phyloP scores from a whole-genome alignment of 225 moss, liverwort and hornwort species.

The Sphagnum contortum region DNA sequence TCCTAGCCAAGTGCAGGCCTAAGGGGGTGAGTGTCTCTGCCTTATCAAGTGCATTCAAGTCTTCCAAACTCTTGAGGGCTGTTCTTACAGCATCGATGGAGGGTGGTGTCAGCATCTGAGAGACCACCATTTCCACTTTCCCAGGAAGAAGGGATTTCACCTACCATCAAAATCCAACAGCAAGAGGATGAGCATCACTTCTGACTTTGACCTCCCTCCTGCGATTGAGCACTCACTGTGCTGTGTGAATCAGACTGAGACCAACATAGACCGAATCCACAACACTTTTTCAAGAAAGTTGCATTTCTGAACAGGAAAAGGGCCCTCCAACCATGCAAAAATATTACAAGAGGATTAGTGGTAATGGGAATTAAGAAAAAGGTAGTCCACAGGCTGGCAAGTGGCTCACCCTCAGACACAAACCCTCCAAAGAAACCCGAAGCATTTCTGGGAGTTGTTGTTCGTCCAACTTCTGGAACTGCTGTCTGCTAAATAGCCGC shows the following conservation, averaged over 20 bases:
- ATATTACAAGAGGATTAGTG: too few relatives aligned
- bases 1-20: conserved; percentile 63
- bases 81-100: conserved; percentile 40
- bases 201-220: too few relatives aligned
- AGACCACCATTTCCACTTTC: conserved; percentile 44
- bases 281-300: too few relatives aligned
- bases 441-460: conserved; percentile 78
- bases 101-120: conserved; percentile 61
- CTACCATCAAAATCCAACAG: conserved; percentile 14
- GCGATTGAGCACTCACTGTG: too few relatives aligned
- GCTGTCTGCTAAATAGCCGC: conserved; percentile 63
- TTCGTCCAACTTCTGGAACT: conserved; percentile 60
- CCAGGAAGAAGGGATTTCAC: conserved; percentile 58
- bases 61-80: conserved; percentile 59
- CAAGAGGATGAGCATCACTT: too few relatives aligned
- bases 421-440: conserved; percentile 66
- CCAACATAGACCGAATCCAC: too few relatives aligned
- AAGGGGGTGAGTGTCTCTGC: conserved; percentile 55
- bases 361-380: too few relatives aligned
- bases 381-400: not conserved
- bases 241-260: too few relatives aligned
- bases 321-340: too few relatives aligned
- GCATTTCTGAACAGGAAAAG: too few relatives aligned
- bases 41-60: conserved; percentile 59
- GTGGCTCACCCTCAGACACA: conserved; percentile 58